phyloP scores from a whole-genome alignment of 306 rosid species.

The Lathyrus tuberosus region DNA sequence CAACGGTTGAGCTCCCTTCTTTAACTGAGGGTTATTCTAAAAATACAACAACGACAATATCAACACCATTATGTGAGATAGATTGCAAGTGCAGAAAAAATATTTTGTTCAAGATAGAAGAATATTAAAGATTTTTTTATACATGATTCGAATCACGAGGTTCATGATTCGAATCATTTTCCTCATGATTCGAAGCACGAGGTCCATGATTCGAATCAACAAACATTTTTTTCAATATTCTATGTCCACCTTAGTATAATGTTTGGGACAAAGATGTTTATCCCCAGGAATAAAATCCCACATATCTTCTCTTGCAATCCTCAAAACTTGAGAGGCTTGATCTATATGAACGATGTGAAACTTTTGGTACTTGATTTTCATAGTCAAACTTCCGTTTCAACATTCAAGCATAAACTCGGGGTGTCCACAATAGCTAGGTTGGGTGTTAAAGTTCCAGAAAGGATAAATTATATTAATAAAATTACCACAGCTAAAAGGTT shows the following conservation, averaged over 20 bases:
- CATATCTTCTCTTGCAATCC: slow-evolving; percentile 43
- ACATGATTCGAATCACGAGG: too few species aligned
- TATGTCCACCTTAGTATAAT: slow-evolving; percentile 15
- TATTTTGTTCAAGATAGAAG: too few species aligned
- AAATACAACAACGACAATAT: too few species aligned
- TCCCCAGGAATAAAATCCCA: not conserved
- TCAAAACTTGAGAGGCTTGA: not conserved
- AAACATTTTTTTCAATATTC: too few species aligned
- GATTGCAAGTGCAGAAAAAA: too few species aligned
- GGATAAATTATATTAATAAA: slow-evolving; percentile 35
- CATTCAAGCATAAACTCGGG: not conserved
- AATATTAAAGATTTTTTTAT: too few species aligned
- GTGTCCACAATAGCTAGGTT: slow-evolving; percentile 41
- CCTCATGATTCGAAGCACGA: too few species aligned
- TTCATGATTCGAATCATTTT: too few species aligned
- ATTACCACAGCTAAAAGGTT: slow-evolving; percentile 43
- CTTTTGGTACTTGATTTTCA: slow-evolving; percentile 10
- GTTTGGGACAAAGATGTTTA: not conserved
- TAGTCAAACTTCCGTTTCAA: slow-evolving; percentile 14
- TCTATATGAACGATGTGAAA: slow-evolving; percentile 35
- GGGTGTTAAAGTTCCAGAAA: slow-evolving; percentile 37
- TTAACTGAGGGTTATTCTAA: too few species aligned
- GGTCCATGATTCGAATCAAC: too few species aligned
- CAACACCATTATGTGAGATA: too few species aligned
- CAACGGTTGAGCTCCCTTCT: too few species aligned